These are phyloP conservation scores for Leccinum boreale DNA, from an alignment of 768 basidiomycete species.

Conservation along the genomic window DNA sequence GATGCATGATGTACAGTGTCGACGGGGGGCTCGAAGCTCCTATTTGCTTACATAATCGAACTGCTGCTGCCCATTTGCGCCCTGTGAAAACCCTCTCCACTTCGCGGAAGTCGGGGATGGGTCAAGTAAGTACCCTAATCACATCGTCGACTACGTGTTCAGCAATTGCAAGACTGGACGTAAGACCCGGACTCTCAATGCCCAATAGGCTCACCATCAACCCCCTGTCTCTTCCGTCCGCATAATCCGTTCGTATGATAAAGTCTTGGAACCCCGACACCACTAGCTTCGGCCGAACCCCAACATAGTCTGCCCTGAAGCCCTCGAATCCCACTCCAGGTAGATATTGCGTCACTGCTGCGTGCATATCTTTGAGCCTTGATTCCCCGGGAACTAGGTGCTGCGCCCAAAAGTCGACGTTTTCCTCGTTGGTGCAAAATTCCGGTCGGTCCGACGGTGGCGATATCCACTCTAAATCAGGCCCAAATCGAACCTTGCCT, in stretches of 20 bases:
- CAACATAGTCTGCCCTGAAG: constrained; percentile 78
- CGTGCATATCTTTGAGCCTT: constrained; percentile 60
- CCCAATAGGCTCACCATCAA: constrained; percentile 81
- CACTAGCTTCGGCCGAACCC: constrained; percentile 85
- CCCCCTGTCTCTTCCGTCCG: constrained; percentile 32
- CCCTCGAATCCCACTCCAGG: constrained; percentile 58
- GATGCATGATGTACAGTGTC: no score
- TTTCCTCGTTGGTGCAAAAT: constrained; percentile 37
- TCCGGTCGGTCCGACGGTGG: constrained; percentile 38
- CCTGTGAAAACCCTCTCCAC: no score
- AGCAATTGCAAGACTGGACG: constrained; percentile 82
- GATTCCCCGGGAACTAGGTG: constrained; percentile 64
- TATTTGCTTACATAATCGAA: no score
- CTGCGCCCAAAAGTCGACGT: constrained; percentile 73
- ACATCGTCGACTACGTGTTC: constrained; percentile 73
- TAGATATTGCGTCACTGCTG: constrained; percentile 71
- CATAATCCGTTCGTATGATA: constrained; percentile 62
- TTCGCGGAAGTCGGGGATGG: no score
- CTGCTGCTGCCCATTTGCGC: no score
- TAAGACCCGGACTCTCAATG: constrained; percentile 92
- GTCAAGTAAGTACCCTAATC: not conserved
- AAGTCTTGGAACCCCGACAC: constrained; percentile 88
- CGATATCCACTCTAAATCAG: constrained; percentile 85
- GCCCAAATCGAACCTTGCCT: constrained; percentile 86
- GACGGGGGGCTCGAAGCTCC: no score